A percentile compares a stretch with the other conserved stretches of the same genome.
Conservation (phyloP, 768 basidiomycete genomes). For the Pholiota conissans region DNA sequence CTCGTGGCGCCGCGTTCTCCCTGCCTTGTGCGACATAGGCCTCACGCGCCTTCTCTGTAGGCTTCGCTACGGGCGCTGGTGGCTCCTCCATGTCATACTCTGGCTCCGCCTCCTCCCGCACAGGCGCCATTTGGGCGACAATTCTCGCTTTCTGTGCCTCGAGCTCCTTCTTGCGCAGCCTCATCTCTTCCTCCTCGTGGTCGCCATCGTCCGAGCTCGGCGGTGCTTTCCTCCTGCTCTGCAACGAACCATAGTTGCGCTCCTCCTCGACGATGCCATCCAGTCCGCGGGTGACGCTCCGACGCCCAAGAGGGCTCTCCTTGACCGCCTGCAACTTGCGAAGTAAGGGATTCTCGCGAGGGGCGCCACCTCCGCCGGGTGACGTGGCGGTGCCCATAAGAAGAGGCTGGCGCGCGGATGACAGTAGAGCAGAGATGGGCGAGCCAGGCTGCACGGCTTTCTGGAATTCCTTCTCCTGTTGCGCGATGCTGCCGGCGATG, state of each 20-base stretch:
- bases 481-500: constrained; percentile 63
- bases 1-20: constrained; percentile 31
- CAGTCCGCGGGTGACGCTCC: constrained; percentile 38
- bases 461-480: constrained; percentile 96
- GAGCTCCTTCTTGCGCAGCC: constrained; percentile 66
- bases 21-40: constrained; percentile 22
- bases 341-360: constrained; percentile 32
- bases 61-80: constrained; percentile 22
- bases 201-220: constrained; percentile 23
- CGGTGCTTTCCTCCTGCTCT: constrained; percentile 20
- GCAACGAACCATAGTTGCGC: constrained; percentile 25
- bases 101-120: constrained; percentile 43
- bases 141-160: constrained; percentile 92
- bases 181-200: constrained; percentile 36
- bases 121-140: constrained; percentile 89
- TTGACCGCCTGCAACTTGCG: constrained; percentile 59
- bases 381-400: constrained; percentile 52
- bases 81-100: constrained; percentile 33
- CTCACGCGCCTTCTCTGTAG: constrained; percentile 23
- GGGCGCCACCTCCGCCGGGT: constrained; percentile 11
- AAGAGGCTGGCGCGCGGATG: constrained; percentile 85
- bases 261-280: constrained; percentile 41
- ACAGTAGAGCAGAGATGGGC: constrained; percentile 89
- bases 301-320: constrained; percentile 53
- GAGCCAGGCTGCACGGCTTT: constrained; percentile 93